phyloP scores from a whole-genome alignment of 73 alveolate species.

The Stentor coeruleus region DNA sequence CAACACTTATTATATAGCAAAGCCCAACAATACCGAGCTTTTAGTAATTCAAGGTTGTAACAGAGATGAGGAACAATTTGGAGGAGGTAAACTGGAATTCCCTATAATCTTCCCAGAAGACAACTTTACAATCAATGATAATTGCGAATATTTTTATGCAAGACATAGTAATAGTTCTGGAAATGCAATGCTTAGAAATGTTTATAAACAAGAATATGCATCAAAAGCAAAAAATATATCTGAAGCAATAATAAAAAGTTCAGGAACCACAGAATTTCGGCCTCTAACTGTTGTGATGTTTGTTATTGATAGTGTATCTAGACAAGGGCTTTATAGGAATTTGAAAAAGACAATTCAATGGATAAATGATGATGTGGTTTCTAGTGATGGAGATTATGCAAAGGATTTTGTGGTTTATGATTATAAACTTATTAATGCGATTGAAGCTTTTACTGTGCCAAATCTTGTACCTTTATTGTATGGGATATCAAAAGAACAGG shows the following conservation, averaged over 20 bases:
- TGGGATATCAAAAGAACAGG: not conserved
- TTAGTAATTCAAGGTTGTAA: not conserved
- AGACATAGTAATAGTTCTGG: not conserved
- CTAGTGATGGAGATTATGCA: not conserved
- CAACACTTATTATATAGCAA: not conserved
- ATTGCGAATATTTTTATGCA: not conserved
- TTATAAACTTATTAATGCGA: not conserved
- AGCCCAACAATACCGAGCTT: too few relatives aligned
- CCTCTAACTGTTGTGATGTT: slow-evolving; percentile 25
- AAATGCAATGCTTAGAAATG: not conserved
- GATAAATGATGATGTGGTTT: not conserved
- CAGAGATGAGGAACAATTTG: not conserved
- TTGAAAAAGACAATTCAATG: not conserved
- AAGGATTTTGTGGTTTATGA: slow-evolving; percentile 17
- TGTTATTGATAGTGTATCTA: slow-evolving; percentile 11
- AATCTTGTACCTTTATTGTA: not conserved
- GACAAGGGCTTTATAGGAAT: slow-evolving; percentile 1
- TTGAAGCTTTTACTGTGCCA: slow-evolving; percentile 4
- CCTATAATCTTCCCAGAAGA: not conserved
- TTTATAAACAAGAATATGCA: not conserved
- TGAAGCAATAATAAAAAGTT: not conserved
- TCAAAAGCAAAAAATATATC: not conserved
- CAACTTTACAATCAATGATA: not conserved
- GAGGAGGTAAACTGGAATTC: too few relatives aligned
- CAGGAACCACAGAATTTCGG: not conserved